These are phyloP conservation scores for Myotisia sp. DNA, from an alignment of 2,329 filamentous ascomycete species.

Conservation along the genomic window DNA sequence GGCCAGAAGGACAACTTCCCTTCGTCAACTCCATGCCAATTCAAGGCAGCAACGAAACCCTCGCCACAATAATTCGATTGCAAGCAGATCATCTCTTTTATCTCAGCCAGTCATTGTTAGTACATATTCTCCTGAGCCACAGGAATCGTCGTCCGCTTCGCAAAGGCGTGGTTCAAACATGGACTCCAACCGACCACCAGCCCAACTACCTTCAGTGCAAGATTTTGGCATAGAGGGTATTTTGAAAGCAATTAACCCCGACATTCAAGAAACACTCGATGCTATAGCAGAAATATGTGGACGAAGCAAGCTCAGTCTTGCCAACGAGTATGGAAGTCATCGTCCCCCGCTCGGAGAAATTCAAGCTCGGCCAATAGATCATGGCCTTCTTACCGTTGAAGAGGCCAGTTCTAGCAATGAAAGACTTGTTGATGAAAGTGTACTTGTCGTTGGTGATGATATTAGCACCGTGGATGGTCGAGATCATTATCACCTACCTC, in stretches of 20 bases:
- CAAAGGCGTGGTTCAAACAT: conserved; percentile 16
- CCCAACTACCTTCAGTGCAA: conserved; percentile 33
- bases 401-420: conserved; percentile 29
- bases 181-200: conserved; percentile 14
- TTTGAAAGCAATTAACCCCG: conserved; percentile 42
- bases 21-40: conserved; percentile 22
- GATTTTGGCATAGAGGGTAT: conserved; percentile 45
- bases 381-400: conserved; percentile 29
- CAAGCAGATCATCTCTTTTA: conserved; percentile 17
- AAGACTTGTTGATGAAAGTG: conserved; percentile 22
- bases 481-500: conserved; percentile 23
- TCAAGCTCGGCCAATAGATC: conserved; percentile 14
- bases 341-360: conserved; percentile 49
- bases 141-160: conserved; percentile 22
- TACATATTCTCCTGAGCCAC: conserved; percentile 27
- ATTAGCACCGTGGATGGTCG: conserved; percentile 25
- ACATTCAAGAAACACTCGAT: conserved; percentile 44
- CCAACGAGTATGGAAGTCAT: conserved; percentile 49
- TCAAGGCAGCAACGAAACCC: conserved; percentile 18
- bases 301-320: conserved; percentile 45
- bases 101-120: conserved; percentile 33
- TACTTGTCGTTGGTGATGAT: conserved; percentile 27
- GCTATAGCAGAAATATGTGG: conserved; percentile 51
- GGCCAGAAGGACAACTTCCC: conserved; percentile 19
- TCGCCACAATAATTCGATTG: conserved; percentile 15